These are phyloP conservation scores for Mycena latifolia DNA, from an alignment of 768 basidiomycete genomes.

Conservation along the genomic window DNA sequence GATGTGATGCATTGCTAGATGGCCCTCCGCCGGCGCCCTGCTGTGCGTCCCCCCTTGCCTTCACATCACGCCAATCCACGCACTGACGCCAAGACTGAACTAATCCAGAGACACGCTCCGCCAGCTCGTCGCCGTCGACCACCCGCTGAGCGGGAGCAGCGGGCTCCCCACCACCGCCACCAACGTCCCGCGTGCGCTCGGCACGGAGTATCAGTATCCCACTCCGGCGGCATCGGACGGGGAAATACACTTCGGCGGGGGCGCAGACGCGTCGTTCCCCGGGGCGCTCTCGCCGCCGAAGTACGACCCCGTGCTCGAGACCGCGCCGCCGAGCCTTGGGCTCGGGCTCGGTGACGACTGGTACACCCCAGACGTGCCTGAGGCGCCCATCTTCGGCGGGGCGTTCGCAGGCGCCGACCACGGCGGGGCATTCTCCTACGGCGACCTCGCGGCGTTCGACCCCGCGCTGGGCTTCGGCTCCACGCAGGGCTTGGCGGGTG, in stretches of 20 bases:
- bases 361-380: neutral
- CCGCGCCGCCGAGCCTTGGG: constrained; percentile 21
- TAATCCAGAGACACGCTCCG: constrained; percentile 29
- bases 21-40: constrained; percentile 33
- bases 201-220: too few species aligned
- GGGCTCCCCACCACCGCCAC: too few species aligned
- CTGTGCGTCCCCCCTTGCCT: constrained; percentile 9
- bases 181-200: too few species aligned
- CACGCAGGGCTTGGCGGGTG: neutral
- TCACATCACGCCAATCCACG: too few species aligned
- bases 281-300: constrained; percentile 8
- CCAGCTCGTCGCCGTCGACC: constrained; percentile 32
- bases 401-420: too few species aligned
- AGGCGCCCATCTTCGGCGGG: neutral
- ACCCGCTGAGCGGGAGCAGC: too few species aligned
- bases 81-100: too few species aligned
- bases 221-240: neutral
- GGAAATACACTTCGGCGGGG: too few species aligned
- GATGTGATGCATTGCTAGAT: constrained; percentile 22
- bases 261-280: neutral
- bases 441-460: too few species aligned
- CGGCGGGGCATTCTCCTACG: too few species aligned
- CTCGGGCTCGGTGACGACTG: too few species aligned
- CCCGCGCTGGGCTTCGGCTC: too few species aligned
- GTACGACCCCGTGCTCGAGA: constrained; percentile 30